A percentile compares a stretch with the other conserved stretches of the same genome.
These are phyloP conservation scores for Thraustotheca clavata DNA, from an alignment of 352 stramenopile genomes.

Conservation along the genomic window DNA sequence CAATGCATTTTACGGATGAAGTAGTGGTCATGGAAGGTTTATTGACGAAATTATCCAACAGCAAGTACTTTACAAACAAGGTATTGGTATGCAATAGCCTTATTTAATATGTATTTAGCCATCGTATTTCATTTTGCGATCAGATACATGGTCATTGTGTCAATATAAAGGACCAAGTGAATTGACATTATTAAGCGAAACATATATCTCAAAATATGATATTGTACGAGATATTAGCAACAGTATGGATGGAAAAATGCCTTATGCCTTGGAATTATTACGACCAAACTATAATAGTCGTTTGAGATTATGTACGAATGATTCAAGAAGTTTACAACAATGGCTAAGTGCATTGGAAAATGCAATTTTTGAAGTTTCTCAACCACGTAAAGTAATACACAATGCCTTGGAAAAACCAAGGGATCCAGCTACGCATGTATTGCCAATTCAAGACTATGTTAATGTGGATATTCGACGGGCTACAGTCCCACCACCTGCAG, in stretches of 20 bases:
- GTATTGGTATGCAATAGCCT: conserved; percentile 5
- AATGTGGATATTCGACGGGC: conserved; percentile 19
- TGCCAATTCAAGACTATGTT: conserved; percentile 4
- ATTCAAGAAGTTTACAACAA: conserved; percentile 29
- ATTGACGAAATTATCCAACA: conserved; percentile 41
- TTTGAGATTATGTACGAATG: conserved; percentile 33
- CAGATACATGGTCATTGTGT: conserved; percentile 31
- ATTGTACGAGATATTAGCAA: conserved; percentile 45
- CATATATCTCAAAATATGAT: conserved; percentile 44
- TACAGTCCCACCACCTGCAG: conserved; percentile 6
- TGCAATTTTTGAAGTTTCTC: conserved; percentile 30
- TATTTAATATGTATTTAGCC: conserved; percentile 21
- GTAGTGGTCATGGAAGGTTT: conserved; percentile 40
- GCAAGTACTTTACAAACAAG: conserved; percentile 53
- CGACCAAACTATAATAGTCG: conserved; percentile 20
- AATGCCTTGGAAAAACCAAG: too few species aligned
- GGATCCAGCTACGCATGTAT: not conserved
- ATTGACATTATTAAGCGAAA: conserved; percentile 29
- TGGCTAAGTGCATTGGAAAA: conserved; percentile 43
- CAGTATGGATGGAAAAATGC: conserved; percentile 25
- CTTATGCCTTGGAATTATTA: conserved; percentile 46
- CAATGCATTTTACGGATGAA: conserved; percentile 20
- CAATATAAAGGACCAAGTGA: conserved; percentile 37
- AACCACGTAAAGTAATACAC: too few species aligned
- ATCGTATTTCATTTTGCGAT: conserved; percentile 46